Conservation (phyloP, 78 protist species). For the Carpediemonas membranifera region DNA sequence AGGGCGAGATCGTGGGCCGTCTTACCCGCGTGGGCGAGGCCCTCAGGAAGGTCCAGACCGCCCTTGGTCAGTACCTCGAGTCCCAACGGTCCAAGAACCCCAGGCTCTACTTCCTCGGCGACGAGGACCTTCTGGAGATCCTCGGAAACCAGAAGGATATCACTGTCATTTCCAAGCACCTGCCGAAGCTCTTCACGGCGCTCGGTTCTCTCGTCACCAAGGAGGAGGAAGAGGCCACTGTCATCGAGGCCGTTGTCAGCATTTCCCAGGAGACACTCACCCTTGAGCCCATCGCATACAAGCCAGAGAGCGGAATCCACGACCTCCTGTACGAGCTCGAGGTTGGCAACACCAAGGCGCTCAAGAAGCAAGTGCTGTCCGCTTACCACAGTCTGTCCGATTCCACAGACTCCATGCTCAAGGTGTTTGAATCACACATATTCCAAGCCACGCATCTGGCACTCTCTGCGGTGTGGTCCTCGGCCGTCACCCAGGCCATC, state of each 20-base stretch:
- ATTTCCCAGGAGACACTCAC: neutral
- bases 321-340: no score
- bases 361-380: no score
- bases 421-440: no score
- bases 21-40: conserved; percentile 65
- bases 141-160: conserved; percentile 76
- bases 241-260: neutral
- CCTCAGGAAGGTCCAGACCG: conserved; percentile 77
- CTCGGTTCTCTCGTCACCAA: conserved; percentile 12
- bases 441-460: no score
- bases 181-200: conserved; percentile 69
- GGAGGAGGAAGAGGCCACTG: neutral
- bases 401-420: no score
- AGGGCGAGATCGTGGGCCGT: conserved; percentile 19
- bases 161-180: conserved; percentile 47
- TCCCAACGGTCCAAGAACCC: conserved; percentile 76
- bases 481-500: no score
- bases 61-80: conserved; percentile 85
- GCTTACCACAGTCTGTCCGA: no score
- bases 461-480: no score
- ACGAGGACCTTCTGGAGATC: conserved; percentile 93
- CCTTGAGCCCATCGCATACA: no score
- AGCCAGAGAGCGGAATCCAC: no score
- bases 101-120: conserved; percentile 96
- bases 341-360: no score